Conservation (phyloP, 257 asterid genomes). For the Fraxinus americana region DNA sequence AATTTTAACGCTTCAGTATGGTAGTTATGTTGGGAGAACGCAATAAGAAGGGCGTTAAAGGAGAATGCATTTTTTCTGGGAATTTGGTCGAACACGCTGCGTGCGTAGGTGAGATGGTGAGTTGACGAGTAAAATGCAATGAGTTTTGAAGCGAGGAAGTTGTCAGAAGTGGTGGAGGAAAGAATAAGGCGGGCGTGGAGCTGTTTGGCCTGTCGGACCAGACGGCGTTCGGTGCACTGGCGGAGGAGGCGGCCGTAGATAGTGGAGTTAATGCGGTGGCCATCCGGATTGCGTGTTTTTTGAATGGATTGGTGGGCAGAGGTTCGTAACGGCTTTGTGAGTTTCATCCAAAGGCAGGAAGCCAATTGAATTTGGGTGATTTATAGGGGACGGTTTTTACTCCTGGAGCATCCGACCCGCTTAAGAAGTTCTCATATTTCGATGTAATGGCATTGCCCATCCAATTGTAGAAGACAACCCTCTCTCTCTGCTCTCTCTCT, state of each 20-base stretch:
- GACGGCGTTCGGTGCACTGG: constrained; percentile 60
- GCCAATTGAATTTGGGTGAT: not conserved
- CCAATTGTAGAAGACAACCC: too few relatives aligned
- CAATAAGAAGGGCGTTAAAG: constrained; percentile 79
- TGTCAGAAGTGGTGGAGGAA: constrained; percentile 53
- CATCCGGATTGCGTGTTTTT: constrained; percentile 13
- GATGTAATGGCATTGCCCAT: too few relatives aligned
- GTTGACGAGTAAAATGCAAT: constrained; percentile 56
- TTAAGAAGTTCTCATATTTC: not conserved
- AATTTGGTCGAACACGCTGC: constrained; percentile 79
- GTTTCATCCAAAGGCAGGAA: constrained; percentile 36
- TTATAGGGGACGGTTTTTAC: not conserved
- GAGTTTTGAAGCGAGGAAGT: constrained; percentile 82
- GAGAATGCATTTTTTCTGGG: constrained; percentile 66
- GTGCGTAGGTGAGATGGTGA: constrained; percentile 46
- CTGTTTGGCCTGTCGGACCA: constrained; percentile 65
- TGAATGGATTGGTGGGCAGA: constrained; percentile 34
- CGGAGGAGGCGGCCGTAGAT: constrained; percentile 64
- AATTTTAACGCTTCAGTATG: constrained; percentile 51
- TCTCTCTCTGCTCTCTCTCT: too few relatives aligned
- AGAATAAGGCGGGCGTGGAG: constrained; percentile 68
- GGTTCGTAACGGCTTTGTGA: constrained; percentile 23
- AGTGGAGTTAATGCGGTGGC: constrained; percentile 44
- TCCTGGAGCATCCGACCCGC: not conserved
- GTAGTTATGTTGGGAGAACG: constrained; percentile 45